Evolutionary conservation across 768 basidiomycete genomes (phyloP).

Genomic region (Suillus paluster): DNA sequence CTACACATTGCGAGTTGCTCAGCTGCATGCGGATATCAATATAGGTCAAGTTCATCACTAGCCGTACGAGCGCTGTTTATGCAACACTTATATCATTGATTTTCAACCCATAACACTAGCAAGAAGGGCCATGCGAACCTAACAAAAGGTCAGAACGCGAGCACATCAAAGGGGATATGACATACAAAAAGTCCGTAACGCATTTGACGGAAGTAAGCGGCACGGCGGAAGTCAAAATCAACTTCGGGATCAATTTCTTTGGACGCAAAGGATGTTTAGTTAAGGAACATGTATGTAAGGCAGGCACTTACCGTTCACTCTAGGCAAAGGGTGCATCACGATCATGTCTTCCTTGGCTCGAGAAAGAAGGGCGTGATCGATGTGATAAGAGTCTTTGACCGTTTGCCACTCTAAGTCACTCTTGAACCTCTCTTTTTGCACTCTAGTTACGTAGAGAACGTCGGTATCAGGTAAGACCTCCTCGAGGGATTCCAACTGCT

Average conservation of each 20-base stretch:
- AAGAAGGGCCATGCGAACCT: conserved; percentile 85
- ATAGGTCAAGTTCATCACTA: neutral
- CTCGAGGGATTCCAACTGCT: conserved; percentile 85
- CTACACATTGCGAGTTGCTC: neutral
- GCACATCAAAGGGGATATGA: conserved; percentile 22
- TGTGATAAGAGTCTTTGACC: conserved; percentile 90
- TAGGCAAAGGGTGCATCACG: conserved; percentile 98
- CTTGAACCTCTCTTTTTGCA: conserved; percentile 93
- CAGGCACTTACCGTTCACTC: conserved; percentile 73
- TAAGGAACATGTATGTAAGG: neutral
- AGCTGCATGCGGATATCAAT: neutral
- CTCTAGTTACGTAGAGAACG: conserved; percentile 94
- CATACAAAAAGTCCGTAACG: conserved; percentile 95
- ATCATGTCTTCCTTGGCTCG: conserved; percentile 97
- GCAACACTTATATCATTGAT: neutral
- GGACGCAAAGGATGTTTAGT: conserved; percentile 16
- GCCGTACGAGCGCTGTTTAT: neutral
- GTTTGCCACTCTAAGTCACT: conserved; percentile 83
- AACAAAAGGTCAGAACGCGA: conserved; percentile 8
- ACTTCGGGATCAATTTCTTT: conserved; percentile 98
- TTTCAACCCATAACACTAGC: conserved; percentile 59
- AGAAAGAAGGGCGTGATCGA: conserved; percentile 93
- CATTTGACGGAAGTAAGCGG: conserved; percentile 99
- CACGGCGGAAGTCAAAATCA: conserved; percentile 92
- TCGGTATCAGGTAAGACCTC: conserved; percentile 92